Evolutionary conservation across 2,329 filamentous ascomycete genomes (phyloP).

Genomic region (Alternaria consortialis): DNA sequence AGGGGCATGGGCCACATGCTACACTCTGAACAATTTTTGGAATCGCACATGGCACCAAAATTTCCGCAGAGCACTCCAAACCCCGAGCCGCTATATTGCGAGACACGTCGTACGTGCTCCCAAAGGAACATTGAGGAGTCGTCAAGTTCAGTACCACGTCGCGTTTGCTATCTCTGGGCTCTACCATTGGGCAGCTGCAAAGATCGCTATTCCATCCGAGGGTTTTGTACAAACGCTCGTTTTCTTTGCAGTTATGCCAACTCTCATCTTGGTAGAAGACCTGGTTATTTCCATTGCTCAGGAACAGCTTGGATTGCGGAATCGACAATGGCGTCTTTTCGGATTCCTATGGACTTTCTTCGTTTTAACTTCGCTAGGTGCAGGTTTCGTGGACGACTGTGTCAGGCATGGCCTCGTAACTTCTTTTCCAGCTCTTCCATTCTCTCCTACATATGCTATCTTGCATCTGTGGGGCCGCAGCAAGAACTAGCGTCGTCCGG

Average conservation of each 20-base stretch:
- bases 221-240: background rate
- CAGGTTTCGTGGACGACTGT: background rate
- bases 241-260: no score
- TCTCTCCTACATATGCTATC: background rate
- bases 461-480: background rate
- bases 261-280: no score
- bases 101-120: background rate
- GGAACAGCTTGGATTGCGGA: no score
- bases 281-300: no score
- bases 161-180: constrained; percentile 1
- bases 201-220: background rate
- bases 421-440: background rate
- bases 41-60: constrained; percentile 4
- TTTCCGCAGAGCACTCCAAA: background rate
- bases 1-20: background rate
- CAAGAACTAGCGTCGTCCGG: background rate
- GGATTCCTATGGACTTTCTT: no score
- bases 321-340: no score
- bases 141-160: constrained; percentile 3
- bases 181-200: background rate
- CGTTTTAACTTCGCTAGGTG: constrained; percentile 37
- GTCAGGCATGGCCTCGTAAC: background rate
- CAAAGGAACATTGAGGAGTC: background rate
- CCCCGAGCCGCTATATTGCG: background rate
- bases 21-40: constrained; percentile 3